Evolutionary conservation across 129 eudicot genomes (phyloP).

Genomic region (Saposhnikovia divaricata): DNA sequence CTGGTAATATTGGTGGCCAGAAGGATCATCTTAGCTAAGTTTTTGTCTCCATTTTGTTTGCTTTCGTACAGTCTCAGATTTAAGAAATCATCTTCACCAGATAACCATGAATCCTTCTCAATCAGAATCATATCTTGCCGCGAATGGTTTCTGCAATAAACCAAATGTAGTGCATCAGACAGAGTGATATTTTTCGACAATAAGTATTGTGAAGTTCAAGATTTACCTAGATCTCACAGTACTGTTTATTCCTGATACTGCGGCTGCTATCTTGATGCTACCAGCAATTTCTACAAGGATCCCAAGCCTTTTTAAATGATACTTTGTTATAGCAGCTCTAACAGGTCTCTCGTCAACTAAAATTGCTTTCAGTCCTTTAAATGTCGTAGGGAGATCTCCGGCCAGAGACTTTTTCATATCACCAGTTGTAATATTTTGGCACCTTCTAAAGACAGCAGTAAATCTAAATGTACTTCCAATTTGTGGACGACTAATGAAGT

Average conservation of each 20-base stretch:
- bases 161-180: not conserved
- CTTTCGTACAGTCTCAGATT: conserved; percentile 19
- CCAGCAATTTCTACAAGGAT: conserved; percentile 41
- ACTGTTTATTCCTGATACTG: conserved; percentile 13
- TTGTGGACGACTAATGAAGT: conserved; percentile 57
- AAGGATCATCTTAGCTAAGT: conserved; percentile 56
- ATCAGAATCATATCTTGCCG: conserved; percentile 68
- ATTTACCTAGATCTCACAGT: conserved; percentile 5
- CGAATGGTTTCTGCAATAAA: conserved; percentile 15
- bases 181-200: not conserved
- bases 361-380: conserved; percentile 63
- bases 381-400: conserved; percentile 45
- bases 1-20: conserved; percentile 62
- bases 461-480: conserved; percentile 80
- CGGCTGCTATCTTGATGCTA: conserved; percentile 35
- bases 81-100: conserved; percentile 30
- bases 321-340: conserved; percentile 64
- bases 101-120: conserved; percentile 77
- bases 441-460: conserved; percentile 43
- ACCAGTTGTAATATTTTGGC: conserved; percentile 25
- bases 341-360: conserved; percentile 61
- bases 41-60: conserved; percentile 28
- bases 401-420: conserved; percentile 39
- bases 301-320: conserved; percentile 74
- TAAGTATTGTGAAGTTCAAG: not conserved